These are phyloP conservation scores for Blastobotrys aristatus DNA, from an alignment of 1,139 yeast genomes.

Conservation along the genomic window DNA sequence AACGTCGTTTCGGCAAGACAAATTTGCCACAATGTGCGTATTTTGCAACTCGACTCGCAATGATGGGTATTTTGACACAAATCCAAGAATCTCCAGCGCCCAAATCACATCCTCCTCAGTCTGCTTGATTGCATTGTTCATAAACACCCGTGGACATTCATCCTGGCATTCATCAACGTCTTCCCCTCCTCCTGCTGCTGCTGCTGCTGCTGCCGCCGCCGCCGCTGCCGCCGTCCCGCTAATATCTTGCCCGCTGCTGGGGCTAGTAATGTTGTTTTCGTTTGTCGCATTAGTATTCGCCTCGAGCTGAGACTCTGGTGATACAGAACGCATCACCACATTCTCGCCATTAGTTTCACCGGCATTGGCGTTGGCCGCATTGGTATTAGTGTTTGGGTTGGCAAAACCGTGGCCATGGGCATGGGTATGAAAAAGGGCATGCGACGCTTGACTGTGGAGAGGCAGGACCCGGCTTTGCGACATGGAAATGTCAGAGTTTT, in stretches of 20 bases:
- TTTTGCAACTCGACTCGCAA: constrained; percentile 69
- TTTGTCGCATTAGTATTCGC: neutral
- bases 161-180: neutral
- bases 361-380: neutral
- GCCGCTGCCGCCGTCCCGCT: neutral
- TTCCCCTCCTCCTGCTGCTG: neutral
- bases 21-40: constrained; percentile 52
- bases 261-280: neutral
- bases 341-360: neutral
- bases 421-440: constrained; percentile 11
- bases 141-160: constrained; percentile 8
- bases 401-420: constrained; percentile 9
- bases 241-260: neutral
- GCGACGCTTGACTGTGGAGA: constrained; percentile 10
- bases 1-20: constrained; percentile 30
- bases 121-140: constrained; percentile 75
- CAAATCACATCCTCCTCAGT: constrained; percentile 90
- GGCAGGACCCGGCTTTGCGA: constrained; percentile 4
- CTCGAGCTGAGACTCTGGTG: constrained; percentile 4
- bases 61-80: constrained; percentile 84
- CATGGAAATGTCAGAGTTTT: constrained; percentile 9
- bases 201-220: neutral
- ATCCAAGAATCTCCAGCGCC: constrained; percentile 88
- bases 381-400: neutral
- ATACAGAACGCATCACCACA: constrained; percentile 5